These are phyloP conservation scores for Chrysophaeum taylorii DNA, from an alignment of 352 stramenopile genomes.

Conservation along the genomic window DNA sequence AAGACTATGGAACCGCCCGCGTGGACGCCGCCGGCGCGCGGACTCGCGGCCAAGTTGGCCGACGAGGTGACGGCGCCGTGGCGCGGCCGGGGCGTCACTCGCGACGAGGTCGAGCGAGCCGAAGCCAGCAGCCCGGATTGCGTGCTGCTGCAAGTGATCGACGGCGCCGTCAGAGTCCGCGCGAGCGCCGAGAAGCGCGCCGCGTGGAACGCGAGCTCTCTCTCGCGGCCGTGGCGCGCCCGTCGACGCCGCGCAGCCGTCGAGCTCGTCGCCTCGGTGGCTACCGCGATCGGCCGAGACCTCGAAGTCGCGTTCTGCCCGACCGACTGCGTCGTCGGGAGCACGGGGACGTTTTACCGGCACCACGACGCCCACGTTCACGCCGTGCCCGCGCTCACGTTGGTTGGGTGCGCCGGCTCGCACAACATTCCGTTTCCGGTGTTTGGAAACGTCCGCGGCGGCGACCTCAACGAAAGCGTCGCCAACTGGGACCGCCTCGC, in stretches of 20 bases:
- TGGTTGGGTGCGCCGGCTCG: not conserved
- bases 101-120: not conserved
- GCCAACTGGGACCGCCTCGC: not conserved
- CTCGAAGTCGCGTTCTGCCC: conserved; percentile 8
- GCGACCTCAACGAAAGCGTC: not conserved
- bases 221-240: not conserved
- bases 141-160: not conserved
- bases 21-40: not conserved
- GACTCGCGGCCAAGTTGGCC: not conserved
- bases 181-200: not conserved
- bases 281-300: not conserved
- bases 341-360: not conserved
- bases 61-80: not conserved
- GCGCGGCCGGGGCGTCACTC: not conserved
- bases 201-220: not conserved
- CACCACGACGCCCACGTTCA: not conserved
- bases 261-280: not conserved
- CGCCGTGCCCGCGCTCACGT: not conserved
- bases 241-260: not conserved
- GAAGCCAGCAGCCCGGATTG: not conserved
- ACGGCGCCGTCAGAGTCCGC: not conserved
- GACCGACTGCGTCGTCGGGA: not conserved
- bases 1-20: too few species aligned
- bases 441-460: not conserved
- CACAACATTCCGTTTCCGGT: not conserved